Evolutionary conservation across 345 rosid genomes (phyloP).

Genomic region (Carallia pectinifolia): DNA sequence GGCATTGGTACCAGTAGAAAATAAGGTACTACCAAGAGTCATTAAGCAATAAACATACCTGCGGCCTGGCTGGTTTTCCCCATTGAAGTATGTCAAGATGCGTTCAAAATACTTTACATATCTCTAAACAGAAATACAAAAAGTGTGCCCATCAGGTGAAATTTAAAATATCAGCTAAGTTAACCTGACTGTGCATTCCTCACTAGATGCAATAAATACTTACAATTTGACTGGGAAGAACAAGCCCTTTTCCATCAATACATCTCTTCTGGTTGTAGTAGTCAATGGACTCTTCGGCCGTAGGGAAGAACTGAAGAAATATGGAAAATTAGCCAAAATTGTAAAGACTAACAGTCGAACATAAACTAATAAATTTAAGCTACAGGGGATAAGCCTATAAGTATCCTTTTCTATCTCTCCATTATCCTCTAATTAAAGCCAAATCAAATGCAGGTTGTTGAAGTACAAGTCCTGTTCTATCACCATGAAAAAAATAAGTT

Average conservation of each 20-base stretch:
- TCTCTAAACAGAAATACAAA: conserved; percentile 43
- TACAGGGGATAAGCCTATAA: too few species aligned
- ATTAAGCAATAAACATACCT: conserved; percentile 42
- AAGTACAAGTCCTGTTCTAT: too few species aligned
- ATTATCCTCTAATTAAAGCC: too few species aligned
- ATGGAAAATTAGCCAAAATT: conserved; percentile 9
- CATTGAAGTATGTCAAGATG: conserved; percentile 65
- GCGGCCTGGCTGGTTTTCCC: conserved; percentile 78
- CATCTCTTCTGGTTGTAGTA: conserved; percentile 95
- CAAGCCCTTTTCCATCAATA: conserved; percentile 82
- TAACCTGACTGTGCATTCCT: background rate
- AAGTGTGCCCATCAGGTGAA: background rate
- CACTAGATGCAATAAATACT: conserved; percentile 24
- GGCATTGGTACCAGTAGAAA: conserved; percentile 10
- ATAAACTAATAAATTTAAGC: too few species aligned
- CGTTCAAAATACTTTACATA: conserved; percentile 84
- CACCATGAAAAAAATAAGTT: background rate
- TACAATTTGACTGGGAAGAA: conserved; percentile 90
- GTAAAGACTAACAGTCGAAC: background rate
- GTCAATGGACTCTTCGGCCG: conserved; percentile 82
- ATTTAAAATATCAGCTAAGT: conserved; percentile 2
- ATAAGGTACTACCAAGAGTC: conserved; percentile 1
- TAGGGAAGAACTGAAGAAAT: conserved; percentile 74
- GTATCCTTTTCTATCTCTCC: too few species aligned
- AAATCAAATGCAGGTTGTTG: too few species aligned